These are phyloP conservation scores for Pistacia vera DNA, from an alignment of 345 rosid species.

Conservation along the genomic window DNA sequence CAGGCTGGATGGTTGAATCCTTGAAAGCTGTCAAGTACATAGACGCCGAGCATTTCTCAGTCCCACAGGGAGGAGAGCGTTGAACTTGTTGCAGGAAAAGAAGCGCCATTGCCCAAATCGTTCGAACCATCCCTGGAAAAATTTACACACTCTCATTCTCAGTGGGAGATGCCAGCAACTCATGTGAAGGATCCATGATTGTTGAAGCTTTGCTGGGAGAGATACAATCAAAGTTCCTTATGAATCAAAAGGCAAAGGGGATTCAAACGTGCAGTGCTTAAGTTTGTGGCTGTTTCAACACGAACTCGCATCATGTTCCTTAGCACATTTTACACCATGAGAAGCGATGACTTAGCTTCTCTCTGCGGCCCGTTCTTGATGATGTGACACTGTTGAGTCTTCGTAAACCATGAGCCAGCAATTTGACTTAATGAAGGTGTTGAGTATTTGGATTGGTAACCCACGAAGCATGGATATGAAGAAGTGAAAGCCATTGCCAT, in stretches of 20 bases:
- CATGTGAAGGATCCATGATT: conserved; percentile 67
- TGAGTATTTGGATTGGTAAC: too few relatives aligned
- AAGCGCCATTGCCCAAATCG: conserved; percentile 81
- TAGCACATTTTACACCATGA: conserved; percentile 76
- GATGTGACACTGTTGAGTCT: conserved; percentile 64
- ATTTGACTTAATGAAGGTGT: too few relatives aligned
- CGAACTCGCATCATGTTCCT: conserved; percentile 66
- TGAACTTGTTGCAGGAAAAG: conserved; percentile 86
- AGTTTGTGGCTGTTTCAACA: conserved; percentile 48
- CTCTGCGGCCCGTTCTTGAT: conserved; percentile 82
- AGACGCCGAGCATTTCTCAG: conserved; percentile 59
- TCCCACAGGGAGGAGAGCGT: conserved; percentile 73
- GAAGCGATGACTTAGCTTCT: conserved; percentile 70
- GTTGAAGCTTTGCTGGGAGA: conserved; percentile 80
- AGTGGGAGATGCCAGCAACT: conserved; percentile 73
- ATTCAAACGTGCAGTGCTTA: conserved; percentile 50
- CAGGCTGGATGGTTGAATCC: conserved; percentile 83
- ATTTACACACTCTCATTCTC: conserved; percentile 60
- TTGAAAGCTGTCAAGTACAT: conserved; percentile 91
- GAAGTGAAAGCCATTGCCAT: neutral
- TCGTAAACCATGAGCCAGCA: conserved; percentile 30
- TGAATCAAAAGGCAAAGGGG: conserved; percentile 76
- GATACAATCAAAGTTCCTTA: conserved; percentile 61
- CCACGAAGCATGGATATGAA: too few relatives aligned
- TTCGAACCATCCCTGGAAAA: conserved; percentile 51